Evolutionary conservation across 345 rosid species (phyloP), one percentile per base, ranked within the genome.

Genomic region (Heritiera littoralis): DNA sequence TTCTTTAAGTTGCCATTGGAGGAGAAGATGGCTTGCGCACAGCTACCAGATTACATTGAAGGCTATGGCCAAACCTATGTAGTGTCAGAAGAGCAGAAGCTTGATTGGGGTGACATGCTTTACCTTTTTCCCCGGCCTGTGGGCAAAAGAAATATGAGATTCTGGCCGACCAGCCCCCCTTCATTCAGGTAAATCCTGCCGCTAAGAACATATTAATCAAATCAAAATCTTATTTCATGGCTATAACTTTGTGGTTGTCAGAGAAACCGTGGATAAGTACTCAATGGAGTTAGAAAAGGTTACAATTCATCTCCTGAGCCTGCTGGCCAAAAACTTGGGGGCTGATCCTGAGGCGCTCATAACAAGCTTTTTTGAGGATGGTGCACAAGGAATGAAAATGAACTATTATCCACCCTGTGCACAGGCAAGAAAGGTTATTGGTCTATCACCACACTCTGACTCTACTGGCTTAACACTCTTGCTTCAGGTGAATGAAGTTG

Each of bases 41-140:
- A 86, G 76, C 7, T 45, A 61, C 86, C 89, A 13, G 80, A 80
- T 49, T 23, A 11, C 28, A 69, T 88, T 0, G 88, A 86, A 84
- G 90, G 89, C 7, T 88, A 84, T 30, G 89, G 89, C 35, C 89
- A 88, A 78, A 89, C 89, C 4, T 89, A 87, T 51, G 88, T 87
- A 12, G 71, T 84, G 23, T 85, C 90, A 0, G 81, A 88, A 46
- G 86, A 88, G 0, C 87, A 85, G 66, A 89, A 88, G 80, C 89
- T 86, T 38, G 89, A 89, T 35, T 88, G 88, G 89, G 87, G 86
- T 4, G 89, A 86, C 83, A 80, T 84, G 90, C 80, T 86, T 28
- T 85, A 86, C 76, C 85, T 86, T 56, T 43, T 74, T n/a, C 8
- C 86, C 7, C 82, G 45, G 28, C 89, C 90, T 6, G 28, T 28